Evolutionary conservation across 352 stramenopile species (phyloP), one percentile per base, ranked within the genome.

Genomic region (Blastocystis sp.): DNA sequence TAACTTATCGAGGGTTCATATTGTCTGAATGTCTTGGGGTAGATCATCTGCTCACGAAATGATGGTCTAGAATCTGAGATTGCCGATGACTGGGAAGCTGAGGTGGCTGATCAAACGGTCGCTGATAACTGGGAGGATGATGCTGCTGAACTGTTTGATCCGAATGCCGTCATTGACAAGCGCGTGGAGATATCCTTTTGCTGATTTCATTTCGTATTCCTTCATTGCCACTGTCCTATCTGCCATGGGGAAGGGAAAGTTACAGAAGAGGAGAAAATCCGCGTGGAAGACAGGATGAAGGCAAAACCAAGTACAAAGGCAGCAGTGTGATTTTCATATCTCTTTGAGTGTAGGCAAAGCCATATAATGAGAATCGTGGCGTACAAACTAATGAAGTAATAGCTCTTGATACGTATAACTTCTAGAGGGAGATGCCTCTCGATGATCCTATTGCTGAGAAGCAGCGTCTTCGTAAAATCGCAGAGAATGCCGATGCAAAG

Each of bases 381-480:
- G 66, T 76, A 2, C 78, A 89, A 24, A 13, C 34, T 20, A 30
- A n/a, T 66, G 26, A 66, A n/a, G 65, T 76, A 20, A 30, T 7
- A 7, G 6, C 65, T 11, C 20, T 30, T 2, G 50, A 43, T 55
- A 8, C 2, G 2, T 20, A n/a, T 73, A 24, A 50, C 8, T 13
- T 24, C 11, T 69, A 55, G 56, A 85, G 59, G 53, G 37, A 89
- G 47, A 73, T 39, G 37, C 78, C 78, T 18, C 45, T 89, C 11
- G 78, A 89, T 55, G 78, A 89, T 65, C 78, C 78, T 47, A 65
- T 89, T 18, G 78, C 78, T 34, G 78, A 89, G 64, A 89, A 89
- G 66, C 43, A 79, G 66, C 53, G 78, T 76, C 66, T 89, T 30
- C 53, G 53, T n/a, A 78, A 78, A 53, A n/a, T 89, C 5, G 62